These are phyloP conservation scores for Pseudonitzschia multiseries DNA, from an alignment of 108 stramenopile species.

Conservation along the genomic window DNA sequence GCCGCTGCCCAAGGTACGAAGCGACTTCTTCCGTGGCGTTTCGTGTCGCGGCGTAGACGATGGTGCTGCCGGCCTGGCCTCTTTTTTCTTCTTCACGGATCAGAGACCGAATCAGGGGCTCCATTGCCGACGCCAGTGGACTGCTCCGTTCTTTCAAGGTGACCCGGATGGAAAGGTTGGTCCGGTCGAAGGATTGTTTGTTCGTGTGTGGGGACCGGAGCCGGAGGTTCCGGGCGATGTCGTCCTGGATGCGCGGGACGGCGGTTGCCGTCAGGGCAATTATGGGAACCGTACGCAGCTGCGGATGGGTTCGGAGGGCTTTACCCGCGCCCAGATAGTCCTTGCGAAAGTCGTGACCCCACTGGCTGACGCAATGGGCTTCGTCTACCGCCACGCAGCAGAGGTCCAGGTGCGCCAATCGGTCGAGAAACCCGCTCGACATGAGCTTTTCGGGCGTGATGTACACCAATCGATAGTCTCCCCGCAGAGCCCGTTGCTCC, in stretches of 20 bases:
- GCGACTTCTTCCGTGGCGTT: conserved; percentile 51
- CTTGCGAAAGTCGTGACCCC: conserved; percentile 94
- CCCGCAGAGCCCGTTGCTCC: conserved; percentile 51
- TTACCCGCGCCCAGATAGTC: conserved; percentile 72
- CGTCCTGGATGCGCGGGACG: conserved; percentile 77
- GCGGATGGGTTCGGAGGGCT: conserved; percentile 46
- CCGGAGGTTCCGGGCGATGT: conserved; percentile 62
- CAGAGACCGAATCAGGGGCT: conserved; percentile 25
- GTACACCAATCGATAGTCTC: conserved; percentile 80
- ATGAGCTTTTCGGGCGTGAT: conserved; percentile 90
- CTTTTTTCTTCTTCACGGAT: conserved; percentile 7
- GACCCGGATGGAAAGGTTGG: conserved; percentile 85
- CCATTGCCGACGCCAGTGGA: conserved; percentile 46
- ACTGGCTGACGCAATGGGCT: conserved; percentile 92
- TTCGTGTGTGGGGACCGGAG: conserved; percentile 53
- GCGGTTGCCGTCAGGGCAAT: conserved; percentile 95
- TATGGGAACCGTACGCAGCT: conserved; percentile 58
- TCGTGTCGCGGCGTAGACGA: conserved; percentile 77
- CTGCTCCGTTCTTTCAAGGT: conserved; percentile 47
- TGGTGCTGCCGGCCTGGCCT: conserved; percentile 43
- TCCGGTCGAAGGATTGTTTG: conserved; percentile 81
- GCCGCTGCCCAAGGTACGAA: conserved; percentile 29
- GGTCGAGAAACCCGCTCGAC: conserved; percentile 46
- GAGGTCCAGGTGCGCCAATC: conserved; percentile 43
- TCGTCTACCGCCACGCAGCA: conserved; percentile 92